Conservation (phyloP, 169 alveolate species). For the Blepharisma undulans region DNA sequence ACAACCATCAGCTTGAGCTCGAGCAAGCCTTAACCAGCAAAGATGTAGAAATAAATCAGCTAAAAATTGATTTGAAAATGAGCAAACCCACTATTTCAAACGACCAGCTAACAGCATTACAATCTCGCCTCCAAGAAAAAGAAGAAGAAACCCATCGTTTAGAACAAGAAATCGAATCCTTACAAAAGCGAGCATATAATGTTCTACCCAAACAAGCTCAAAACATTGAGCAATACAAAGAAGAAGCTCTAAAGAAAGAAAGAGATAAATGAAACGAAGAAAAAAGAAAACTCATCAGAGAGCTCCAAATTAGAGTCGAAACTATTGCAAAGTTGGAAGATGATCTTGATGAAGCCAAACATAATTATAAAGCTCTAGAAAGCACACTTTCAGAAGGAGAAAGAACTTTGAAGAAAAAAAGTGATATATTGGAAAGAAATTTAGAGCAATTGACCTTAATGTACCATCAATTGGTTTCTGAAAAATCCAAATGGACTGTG, state of each 20-base stretch:
- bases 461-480: constrained; percentile 20
- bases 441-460: constrained; percentile 24
- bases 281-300: background rate
- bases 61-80: background rate
- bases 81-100: background rate
- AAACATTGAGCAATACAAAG: background rate
- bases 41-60: background rate
- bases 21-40: background rate
- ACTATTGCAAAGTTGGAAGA: background rate
- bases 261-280: constrained; percentile 26
- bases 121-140: background rate
- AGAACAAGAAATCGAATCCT: background rate
- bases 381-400: constrained; percentile 30
- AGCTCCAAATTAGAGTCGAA: background rate
- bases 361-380: constrained; percentile 8
- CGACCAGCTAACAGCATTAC: background rate
- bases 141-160: background rate
- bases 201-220: background rate
- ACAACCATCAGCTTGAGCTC: background rate
- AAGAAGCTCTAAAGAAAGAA: constrained; percentile 5
- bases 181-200: background rate
- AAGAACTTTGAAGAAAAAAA: background rate
- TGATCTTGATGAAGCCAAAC: background rate
- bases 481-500: background rate
- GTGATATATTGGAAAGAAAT: constrained; percentile 21